These are phyloP conservation scores for Yueomyces sinensis DNA, from an alignment of 805 yeast genomes.

Conservation along the genomic window DNA sequence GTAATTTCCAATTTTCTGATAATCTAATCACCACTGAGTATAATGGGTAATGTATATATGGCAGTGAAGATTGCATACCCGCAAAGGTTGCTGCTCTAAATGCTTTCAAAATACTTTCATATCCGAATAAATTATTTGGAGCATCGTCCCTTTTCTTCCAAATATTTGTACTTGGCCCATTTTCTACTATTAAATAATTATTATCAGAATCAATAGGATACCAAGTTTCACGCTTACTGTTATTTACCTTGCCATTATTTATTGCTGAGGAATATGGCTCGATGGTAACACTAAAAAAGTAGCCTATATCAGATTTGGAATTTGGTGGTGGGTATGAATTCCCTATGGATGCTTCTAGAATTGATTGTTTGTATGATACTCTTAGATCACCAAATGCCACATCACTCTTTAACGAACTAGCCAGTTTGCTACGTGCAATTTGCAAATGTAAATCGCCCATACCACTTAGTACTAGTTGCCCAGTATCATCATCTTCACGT, in stretches of 20 bases:
- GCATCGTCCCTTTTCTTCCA: too few relatives aligned
- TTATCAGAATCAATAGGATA: slow-evolving; percentile 21
- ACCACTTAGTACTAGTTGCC: slow-evolving; percentile 90
- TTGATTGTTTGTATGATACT: slow-evolving; percentile 80
- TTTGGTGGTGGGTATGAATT: slow-evolving; percentile 7
- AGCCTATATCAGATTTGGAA: slow-evolving; percentile 8
- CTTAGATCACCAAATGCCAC: slow-evolving; percentile 71
- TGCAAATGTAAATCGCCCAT: slow-evolving; percentile 97
- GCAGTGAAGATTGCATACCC: slow-evolving; percentile 58
- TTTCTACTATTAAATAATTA: slow-evolving; percentile 23
- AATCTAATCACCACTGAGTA: slow-evolving; percentile 49
- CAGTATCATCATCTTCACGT: slow-evolving; percentile 63
- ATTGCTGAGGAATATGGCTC: slow-evolving; percentile 20
- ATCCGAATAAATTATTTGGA: slow-evolving; percentile 37
- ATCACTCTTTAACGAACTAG: slow-evolving; percentile 73
- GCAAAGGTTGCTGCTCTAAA: slow-evolving; percentile 46
- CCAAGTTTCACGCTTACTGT: slow-evolving; percentile 17
- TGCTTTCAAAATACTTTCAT: slow-evolving; percentile 40
- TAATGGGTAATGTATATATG: slow-evolving; percentile 31
- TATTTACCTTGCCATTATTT: slow-evolving; percentile 15
- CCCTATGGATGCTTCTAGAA: slow-evolving; percentile 10
- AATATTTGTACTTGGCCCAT: slow-evolving; percentile 9
- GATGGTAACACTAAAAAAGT: slow-evolving; percentile 10
- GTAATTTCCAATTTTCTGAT: slow-evolving; percentile 34
- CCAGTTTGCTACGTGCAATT: slow-evolving; percentile 65